Conservation (phyloP, 805 yeast genomes). For the Candida berthetii region DNA sequence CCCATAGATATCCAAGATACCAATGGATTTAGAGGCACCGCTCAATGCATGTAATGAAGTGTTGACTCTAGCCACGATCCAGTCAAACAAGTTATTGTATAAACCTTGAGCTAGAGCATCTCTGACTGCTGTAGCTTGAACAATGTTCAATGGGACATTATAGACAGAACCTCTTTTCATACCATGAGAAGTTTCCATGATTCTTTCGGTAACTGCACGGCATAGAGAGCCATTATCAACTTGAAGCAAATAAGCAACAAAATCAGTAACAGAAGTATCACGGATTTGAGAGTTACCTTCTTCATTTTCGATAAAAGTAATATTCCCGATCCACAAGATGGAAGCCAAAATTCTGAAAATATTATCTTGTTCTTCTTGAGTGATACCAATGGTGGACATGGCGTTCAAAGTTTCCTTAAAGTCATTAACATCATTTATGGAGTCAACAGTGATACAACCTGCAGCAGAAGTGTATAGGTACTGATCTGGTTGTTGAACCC, state of each 20-base stretch:
- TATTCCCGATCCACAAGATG: conserved; percentile 91
- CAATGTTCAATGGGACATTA: conserved; percentile 86
- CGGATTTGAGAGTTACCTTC: conserved; percentile 79
- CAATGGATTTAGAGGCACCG: conserved; percentile 65
- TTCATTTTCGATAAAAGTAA: conserved; percentile 78
- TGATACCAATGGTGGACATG: conserved; percentile 81
- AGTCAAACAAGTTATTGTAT: conserved; percentile 87
- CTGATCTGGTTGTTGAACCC: conserved; percentile 92
- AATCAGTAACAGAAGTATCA: conserved; percentile 88
- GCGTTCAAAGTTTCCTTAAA: conserved; percentile 78
- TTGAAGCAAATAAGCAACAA: conserved; percentile 86
- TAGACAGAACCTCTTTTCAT: conserved; percentile 87
- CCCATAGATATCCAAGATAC: conserved; percentile 93
- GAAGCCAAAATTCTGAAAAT: conserved; percentile 82
- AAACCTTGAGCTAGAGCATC: conserved; percentile 95
- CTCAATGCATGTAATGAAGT: conserved; percentile 55
- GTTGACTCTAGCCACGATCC: conserved; percentile 94
- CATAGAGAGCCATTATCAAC: conserved; percentile 64
- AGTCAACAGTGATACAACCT: conserved; percentile 78
- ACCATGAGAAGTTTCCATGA: conserved; percentile 88
- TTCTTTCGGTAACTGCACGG: conserved; percentile 69
- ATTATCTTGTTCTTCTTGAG: conserved; percentile 80
- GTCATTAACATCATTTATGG: conserved; percentile 79
- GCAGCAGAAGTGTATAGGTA: conserved; percentile 85
- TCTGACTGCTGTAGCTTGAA: conserved; percentile 91